Conservation (phyloP, 768 basidiomycete genomes). For the Leccinum broughii region DNA sequence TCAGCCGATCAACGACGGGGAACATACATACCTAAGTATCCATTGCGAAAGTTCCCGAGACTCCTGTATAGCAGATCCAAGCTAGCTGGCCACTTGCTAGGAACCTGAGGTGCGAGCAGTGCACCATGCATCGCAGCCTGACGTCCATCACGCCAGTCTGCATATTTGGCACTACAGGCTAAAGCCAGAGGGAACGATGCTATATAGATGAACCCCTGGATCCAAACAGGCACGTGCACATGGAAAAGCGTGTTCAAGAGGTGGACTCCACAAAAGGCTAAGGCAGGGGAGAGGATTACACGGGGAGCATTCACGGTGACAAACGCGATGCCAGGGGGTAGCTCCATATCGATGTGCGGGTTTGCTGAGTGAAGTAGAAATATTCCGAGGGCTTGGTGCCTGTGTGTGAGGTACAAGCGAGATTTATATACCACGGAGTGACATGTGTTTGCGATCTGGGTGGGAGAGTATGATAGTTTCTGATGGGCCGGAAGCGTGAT, state of each 20-base stretch:
- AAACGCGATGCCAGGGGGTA: constrained; percentile 37
- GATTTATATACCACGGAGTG: constrained; percentile 9
- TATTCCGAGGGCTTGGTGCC: not conserved
- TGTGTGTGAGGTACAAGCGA: not conserved
- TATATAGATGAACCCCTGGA: constrained; percentile 16
- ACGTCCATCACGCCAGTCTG: constrained; percentile 14
- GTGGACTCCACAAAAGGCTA: constrained; percentile 17
- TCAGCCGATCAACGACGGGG: not conserved
- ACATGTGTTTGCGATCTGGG: constrained; percentile 12
- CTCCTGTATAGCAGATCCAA: constrained; percentile 33
- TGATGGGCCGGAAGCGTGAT: not conserved
- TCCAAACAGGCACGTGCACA: constrained; percentile 16
- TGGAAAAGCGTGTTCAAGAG: constrained; percentile 12
- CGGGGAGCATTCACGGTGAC: constrained; percentile 28
- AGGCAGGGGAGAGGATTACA: constrained; percentile 18
- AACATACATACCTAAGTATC: constrained; percentile 31
- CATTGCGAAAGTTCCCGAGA: constrained; percentile 25
- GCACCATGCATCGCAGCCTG: constrained; percentile 28
- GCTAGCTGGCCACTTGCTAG: constrained; percentile 38
- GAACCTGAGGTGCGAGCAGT: constrained; percentile 34
- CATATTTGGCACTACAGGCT: constrained; percentile 12
- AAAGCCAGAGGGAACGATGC: constrained; percentile 28
- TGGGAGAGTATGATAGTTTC: not conserved
- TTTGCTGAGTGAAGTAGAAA: not conserved
- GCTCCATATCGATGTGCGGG: constrained; percentile 20